Base-by-base conservation (phyloP, 1,284 basidiomycete species). In the Coniferiporia sulphurascens region DNA sequence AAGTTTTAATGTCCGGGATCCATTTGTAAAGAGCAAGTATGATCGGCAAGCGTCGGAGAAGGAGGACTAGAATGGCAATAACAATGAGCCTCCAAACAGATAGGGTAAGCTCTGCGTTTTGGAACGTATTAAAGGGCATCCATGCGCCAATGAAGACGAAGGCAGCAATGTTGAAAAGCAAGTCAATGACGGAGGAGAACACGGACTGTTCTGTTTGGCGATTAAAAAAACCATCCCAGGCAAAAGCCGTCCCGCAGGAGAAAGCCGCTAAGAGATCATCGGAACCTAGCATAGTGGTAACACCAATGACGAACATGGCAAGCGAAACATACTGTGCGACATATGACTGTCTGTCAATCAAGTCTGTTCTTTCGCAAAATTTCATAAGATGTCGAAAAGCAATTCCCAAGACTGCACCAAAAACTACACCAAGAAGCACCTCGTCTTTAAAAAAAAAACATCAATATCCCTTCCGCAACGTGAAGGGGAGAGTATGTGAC, bases 191-290 rank as follows among this genome's bases (percentile, higher is more conserved):
- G 73, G 91, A 95, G 66, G 90, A 93, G 78, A 99, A 99, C 65
- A 95, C 89, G 32, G 91, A 83, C 71, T 95, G 92, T 71, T 97
- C 95, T 1, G 95, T 99, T 66, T 97, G 95, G 65, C 88, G 85
- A 74, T 95, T 95, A 79, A 98, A 98, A 79, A 97, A 98, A 63
- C 95, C 93, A 67, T 99, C 96, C 96, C 96, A 99, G 0, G 95
- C 97, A 70, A 98, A 99, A 1, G 95, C 94, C 3, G 91, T 89
- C 21, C 97, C 97, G 68, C 95, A 98, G 1, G 89, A 88, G 71
- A 99, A 99, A 0, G 96, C 91, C 10, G 95, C 91, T 8, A 98
- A 80, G 12, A 98, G 82, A 73, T 98, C 95, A 74, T 98, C 95
- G 17, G 91, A 90, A n/a, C 95, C 95, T 22, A 96, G 80, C 13